These are phyloP conservation scores for Boletus sensibilis DNA, from an alignment of 768 basidiomycete species.

Conservation along the genomic window DNA sequence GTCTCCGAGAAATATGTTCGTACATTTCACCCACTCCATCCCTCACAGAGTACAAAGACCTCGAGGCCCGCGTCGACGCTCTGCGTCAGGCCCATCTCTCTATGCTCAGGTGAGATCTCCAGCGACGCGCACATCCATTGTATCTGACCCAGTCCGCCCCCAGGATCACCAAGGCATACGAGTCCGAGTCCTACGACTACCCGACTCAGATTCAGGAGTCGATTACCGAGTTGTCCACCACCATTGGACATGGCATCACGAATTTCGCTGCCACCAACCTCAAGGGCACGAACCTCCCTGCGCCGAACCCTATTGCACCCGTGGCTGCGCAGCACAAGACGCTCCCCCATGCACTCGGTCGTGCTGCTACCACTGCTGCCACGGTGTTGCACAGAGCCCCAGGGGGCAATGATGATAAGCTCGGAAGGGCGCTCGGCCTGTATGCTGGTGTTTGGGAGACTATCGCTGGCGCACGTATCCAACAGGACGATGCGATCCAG, in stretches of 20 bases:
- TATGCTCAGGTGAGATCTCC: slow-evolving; percentile 65
- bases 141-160: background rate
- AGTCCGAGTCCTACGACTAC: slow-evolving; percentile 85
- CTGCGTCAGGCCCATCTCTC: slow-evolving; percentile 73
- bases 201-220: slow-evolving; percentile 87
- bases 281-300: slow-evolving; percentile 84
- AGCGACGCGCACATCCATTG: background rate
- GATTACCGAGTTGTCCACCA: slow-evolving; percentile 65
- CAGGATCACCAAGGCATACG: slow-evolving; percentile 87
- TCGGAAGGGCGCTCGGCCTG: slow-evolving; percentile 72
- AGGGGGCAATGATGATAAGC: slow-evolving; percentile 56
- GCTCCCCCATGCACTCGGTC: slow-evolving; percentile 88
- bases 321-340: slow-evolving; percentile 83
- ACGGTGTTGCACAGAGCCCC: slow-evolving; percentile 44
- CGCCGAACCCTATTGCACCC: slow-evolving; percentile 56
- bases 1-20: background rate
- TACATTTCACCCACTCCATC: background rate
- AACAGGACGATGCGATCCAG: slow-evolving; percentile 75
- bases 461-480: slow-evolving; percentile 71
- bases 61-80: slow-evolving; percentile 93
- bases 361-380: slow-evolving; percentile 69
- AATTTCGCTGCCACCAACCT: slow-evolving; percentile 86
- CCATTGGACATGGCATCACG: slow-evolving; percentile 71
- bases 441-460: slow-evolving; percentile 87
- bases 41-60: slow-evolving; percentile 87